These are phyloP conservation scores for Chrysanthemum makinoi DNA, from an alignment of 129 eudicot species.

Conservation along the genomic window DNA sequence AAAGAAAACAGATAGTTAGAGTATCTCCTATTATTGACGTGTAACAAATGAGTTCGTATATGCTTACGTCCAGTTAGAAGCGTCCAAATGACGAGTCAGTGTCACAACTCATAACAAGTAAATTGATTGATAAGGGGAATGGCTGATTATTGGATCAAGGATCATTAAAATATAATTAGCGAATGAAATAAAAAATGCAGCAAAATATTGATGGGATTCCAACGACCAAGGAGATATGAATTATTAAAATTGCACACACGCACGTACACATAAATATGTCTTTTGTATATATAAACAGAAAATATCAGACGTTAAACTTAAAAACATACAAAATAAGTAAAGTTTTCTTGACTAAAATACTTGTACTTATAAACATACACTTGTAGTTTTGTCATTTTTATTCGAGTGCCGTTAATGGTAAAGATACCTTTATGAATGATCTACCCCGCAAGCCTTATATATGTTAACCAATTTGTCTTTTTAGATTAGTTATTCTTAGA, in stretches of 20 bases:
- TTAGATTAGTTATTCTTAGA: too few species aligned
- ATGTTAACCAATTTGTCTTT: too few species aligned
- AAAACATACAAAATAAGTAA: too few species aligned
- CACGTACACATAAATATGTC: too few species aligned
- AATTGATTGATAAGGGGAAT: neutral
- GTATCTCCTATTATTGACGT: neutral
- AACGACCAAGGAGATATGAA: slow-evolving; percentile 9
- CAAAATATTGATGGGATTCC: slow-evolving; percentile 9
- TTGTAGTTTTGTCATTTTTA: too few species aligned
- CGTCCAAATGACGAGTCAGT: slow-evolving; percentile 11
- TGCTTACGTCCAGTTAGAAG: slow-evolving; percentile 1
- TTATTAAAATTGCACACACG: neutral
- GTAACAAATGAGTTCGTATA: neutral
- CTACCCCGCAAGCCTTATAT: too few species aligned
- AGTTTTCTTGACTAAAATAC: too few species aligned
- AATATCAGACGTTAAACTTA: too few species aligned
- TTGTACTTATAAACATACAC: too few species aligned
- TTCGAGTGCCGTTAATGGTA: too few species aligned
- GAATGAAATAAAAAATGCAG: neutral
- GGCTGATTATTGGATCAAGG: neutral
- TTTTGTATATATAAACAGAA: too few species aligned
- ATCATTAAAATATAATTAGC: neutral
- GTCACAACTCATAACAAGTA: neutral
- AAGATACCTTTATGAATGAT: too few species aligned
- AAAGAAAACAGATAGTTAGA: neutral